A percentile compares a stretch with the other conserved stretches of the same genome.
phyloP scores from a whole-genome alignment of 2,329 filamentous ascomycete species.

The Hypoxylon sp. region DNA sequence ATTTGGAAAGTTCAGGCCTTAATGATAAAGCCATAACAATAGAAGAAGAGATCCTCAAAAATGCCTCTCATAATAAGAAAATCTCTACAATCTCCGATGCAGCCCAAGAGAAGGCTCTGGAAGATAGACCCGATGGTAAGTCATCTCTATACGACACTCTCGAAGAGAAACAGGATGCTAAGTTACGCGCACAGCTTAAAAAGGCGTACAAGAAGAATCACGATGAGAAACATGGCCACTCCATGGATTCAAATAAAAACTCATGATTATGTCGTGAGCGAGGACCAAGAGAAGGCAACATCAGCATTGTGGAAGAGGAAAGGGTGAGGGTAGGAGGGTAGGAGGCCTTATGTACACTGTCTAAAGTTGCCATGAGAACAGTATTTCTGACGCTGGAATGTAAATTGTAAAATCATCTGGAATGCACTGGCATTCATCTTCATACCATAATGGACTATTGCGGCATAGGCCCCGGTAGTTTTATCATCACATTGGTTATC shows the following conservation, averaged over 20 bases:
- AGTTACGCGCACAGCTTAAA: not conserved
- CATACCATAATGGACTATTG: not conserved
- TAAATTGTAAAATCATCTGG: too few species aligned
- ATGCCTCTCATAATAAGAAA: too few species aligned
- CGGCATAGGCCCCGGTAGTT: not conserved
- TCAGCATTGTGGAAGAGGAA: too few species aligned
- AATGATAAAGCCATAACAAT: too few species aligned
- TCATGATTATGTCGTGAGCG: not conserved
- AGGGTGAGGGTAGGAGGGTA: too few species aligned
- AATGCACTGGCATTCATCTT: too few species aligned
- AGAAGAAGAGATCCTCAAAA: too few species aligned
- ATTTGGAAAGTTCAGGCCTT: too few species aligned
- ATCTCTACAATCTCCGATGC: not conserved
- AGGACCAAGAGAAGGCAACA: too few species aligned
- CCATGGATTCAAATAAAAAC: not conserved
- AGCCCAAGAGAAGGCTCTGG: not conserved
- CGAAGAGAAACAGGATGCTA: not conserved
- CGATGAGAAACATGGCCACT: not conserved
- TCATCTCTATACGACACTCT: not conserved
- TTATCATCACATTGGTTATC: not conserved
- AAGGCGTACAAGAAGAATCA: not conserved
- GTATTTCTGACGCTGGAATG: too few species aligned
- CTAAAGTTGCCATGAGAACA: too few species aligned
- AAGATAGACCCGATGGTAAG: not conserved
- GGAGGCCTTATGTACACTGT: too few species aligned